A percentile compares a stretch with the other conserved stretches of the same genome.
Conservation (phyloP, 345 rosid species). For the Cardamine chenopodiifolia region DNA sequence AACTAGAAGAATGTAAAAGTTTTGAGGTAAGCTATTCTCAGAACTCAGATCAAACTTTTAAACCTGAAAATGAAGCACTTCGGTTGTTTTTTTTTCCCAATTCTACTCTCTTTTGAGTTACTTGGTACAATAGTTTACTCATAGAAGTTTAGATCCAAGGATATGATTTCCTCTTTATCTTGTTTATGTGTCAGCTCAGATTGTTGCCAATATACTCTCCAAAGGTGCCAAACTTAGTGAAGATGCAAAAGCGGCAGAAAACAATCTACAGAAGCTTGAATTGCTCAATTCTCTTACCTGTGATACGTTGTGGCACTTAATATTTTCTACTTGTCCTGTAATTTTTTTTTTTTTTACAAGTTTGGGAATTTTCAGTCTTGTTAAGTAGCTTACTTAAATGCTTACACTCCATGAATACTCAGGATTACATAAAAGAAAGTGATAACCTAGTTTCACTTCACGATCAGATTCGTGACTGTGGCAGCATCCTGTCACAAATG, state of each 20-base stretch:
- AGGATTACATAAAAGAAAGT: constrained; percentile 97
- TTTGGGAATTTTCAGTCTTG: no score
- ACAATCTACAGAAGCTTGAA: constrained; percentile 84
- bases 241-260: constrained; percentile 88
- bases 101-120: no score
- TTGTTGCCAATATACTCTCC: constrained; percentile 82
- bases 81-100: no score
- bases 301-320: not conserved
- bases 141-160: not conserved
- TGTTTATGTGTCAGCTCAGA: constrained; percentile 48
- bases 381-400: not conserved
- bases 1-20: constrained; percentile 81
- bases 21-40: constrained; percentile 55
- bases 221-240: constrained; percentile 80
- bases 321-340: not conserved
- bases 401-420: no score
- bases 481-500: constrained; percentile 89
- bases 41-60: not conserved
- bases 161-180: not conserved
- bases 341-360: no score
- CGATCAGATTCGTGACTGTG: constrained; percentile 94
- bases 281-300: constrained; percentile 55
- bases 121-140: not conserved
- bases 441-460: constrained; percentile 92
- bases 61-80: not conserved